Percentiles rank a stretch among this genome's conserved stretches.
phyloP scores from a whole-genome alignment of 495 filamentous ascomycete genomes.

The Aspergillus coremiiformis region DNA sequence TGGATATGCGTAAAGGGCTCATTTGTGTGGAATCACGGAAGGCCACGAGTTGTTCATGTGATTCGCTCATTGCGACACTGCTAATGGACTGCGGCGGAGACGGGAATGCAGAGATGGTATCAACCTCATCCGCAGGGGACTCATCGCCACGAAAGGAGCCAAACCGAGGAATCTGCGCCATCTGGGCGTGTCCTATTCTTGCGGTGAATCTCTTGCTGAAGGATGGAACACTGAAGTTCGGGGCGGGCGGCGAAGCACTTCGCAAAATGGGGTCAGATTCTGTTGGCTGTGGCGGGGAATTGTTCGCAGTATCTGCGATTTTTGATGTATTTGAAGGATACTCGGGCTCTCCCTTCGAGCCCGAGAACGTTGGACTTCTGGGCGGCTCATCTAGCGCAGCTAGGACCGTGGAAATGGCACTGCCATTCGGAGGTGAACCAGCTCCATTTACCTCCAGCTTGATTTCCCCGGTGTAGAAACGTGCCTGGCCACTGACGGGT shows the following conservation, averaged over 20 bases:
- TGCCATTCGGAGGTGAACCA: slow-evolving; percentile 6
- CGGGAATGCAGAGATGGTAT: slow-evolving; percentile 22
- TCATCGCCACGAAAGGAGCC: slow-evolving; percentile 15
- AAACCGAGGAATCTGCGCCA: slow-evolving; percentile 12
- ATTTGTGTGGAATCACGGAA: background rate
- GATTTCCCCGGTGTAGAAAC: slow-evolving; percentile 20
- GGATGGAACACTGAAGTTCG: slow-evolving; percentile 46
- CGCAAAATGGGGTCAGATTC: slow-evolving; percentile 24
- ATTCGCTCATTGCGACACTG: slow-evolving; percentile 18
- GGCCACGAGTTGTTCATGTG: slow-evolving; percentile 13
- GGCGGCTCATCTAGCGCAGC: slow-evolving; percentile 9
- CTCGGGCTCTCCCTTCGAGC: slow-evolving; percentile 23
- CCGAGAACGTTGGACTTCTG: slow-evolving; percentile 21
- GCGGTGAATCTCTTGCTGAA: slow-evolving; percentile 41
- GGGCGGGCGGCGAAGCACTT: slow-evolving; percentile 35
- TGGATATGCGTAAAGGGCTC: slow-evolving; percentile 26
- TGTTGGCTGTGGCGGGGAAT: slow-evolving; percentile 22
- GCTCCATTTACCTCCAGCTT: background rate
- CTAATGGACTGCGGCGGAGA: slow-evolving; percentile 32
- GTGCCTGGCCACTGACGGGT: slow-evolving; percentile 9
- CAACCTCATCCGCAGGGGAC: slow-evolving; percentile 11
- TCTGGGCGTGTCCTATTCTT: slow-evolving; percentile 12
- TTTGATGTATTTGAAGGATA: slow-evolving; percentile 11
- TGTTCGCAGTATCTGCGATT: slow-evolving; percentile 11
- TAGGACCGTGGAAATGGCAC: slow-evolving; percentile 7